phyloP scores from a whole-genome alignment of 2,329 filamentous ascomycete species.

The Rhynchosporium graminicola region DNA sequence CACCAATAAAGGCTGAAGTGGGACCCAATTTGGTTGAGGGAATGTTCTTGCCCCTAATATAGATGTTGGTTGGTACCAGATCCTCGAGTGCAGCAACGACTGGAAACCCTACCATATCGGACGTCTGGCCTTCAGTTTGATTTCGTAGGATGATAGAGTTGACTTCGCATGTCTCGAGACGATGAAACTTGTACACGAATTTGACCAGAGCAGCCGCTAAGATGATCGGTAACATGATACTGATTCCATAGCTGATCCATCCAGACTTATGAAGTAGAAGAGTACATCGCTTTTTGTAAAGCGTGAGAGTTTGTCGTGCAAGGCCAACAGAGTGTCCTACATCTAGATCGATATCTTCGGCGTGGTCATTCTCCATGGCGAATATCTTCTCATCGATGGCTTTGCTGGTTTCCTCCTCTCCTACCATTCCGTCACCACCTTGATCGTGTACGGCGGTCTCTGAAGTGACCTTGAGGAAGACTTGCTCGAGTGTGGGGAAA shows the following conservation, averaged over 20 bases:
- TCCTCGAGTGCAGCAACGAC: constrained; percentile 21
- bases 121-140: constrained; percentile 6
- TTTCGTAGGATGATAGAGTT: constrained; percentile 26
- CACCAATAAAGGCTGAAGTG: constrained; percentile 27
- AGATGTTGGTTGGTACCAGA: constrained; percentile 6
- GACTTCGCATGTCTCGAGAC: constrained; percentile 30
- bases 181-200: constrained; percentile 25
- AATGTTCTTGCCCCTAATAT: background rate
- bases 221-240: constrained; percentile 60
- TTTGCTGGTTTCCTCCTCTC: constrained; percentile 24
- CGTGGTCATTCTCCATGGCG: constrained; percentile 31
- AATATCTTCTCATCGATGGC: constrained; percentile 32
- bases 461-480: constrained; percentile 65
- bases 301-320: constrained; percentile 55
- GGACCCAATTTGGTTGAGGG: constrained; percentile 30
- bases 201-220: constrained; percentile 57
- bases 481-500: constrained; percentile 66
- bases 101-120: background rate
- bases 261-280: constrained; percentile 56
- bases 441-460: constrained; percentile 45
- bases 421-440: constrained; percentile 34
- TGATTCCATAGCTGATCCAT: constrained; percentile 59
- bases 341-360: constrained; percentile 43
- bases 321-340: constrained; percentile 57
- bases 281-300: constrained; percentile 61